These are phyloP conservation scores for Cyclostephanos tholiformis DNA, from an alignment of 108 stramenopile genomes.

Conservation along the genomic window DNA sequence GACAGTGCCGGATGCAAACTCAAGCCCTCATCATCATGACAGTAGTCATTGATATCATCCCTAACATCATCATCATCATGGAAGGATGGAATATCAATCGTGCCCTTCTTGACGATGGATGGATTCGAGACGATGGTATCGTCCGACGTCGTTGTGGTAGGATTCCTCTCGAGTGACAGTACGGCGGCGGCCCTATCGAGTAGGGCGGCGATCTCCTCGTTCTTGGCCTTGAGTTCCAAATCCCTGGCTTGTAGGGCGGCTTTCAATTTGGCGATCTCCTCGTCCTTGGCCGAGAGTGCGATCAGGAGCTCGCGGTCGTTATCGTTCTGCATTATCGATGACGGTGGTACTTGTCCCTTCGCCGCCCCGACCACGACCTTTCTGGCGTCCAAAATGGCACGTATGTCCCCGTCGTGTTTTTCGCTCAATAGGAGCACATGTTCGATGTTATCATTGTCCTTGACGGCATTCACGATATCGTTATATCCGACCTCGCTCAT, in stretches of 20 bases:
- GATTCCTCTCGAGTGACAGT: no score
- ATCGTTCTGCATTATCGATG: not conserved
- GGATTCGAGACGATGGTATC: no score
- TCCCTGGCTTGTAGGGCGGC: not conserved
- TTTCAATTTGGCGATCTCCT: not conserved
- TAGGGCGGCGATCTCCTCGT: not conserved
- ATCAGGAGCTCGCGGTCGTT: not conserved
- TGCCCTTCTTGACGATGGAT: no score
- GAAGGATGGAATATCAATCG: no score
- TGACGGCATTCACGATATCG: not conserved
- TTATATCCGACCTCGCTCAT: not conserved
- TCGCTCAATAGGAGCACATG: not conserved
- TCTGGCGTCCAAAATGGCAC: not conserved
- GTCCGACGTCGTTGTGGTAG: no score
- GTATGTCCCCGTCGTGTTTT: not conserved
- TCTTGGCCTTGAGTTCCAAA: not conserved
- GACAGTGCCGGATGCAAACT: no score
- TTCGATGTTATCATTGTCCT: not conserved
- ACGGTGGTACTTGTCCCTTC: not conserved
- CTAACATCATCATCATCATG: no score
- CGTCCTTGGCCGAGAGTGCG: not conserved
- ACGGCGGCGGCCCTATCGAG: no score
- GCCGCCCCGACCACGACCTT: not conserved
- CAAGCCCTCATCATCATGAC: no score
- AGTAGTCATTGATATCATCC: no score